Conservation (phyloP, 2,329 filamentous ascomycete species). For the Talaromyces marneffei region DNA sequence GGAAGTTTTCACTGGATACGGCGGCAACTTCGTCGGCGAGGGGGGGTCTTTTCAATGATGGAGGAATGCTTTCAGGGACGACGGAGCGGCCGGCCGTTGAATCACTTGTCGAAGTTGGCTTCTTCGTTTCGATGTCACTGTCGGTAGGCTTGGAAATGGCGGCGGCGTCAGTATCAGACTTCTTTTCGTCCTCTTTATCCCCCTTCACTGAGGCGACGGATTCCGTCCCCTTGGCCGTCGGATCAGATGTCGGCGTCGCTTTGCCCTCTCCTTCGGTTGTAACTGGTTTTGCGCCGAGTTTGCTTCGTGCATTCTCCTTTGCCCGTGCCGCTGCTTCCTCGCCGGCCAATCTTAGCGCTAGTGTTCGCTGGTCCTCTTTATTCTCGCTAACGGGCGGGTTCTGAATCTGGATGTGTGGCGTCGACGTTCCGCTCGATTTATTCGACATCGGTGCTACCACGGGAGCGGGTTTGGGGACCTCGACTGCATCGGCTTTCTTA, state of each 20-base stretch:
- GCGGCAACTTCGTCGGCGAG: conserved; percentile 33
- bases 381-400: conserved; percentile 31
- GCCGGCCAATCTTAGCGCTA: conserved; percentile 41
- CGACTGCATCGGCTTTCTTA: conserved; percentile 18
- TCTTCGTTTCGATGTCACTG: neutral
- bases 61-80: conserved; percentile 25
- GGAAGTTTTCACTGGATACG: conserved; percentile 35
- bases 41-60: conserved; percentile 24
- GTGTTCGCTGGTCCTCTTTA: conserved; percentile 33
- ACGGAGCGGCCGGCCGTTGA: conserved; percentile 22
- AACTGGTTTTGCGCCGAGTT: conserved; percentile 13
- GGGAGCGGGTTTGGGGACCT: conserved; percentile 19
- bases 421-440: neutral
- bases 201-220: neutral
- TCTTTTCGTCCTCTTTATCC: neutral
- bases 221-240: conserved; percentile 12
- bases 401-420: conserved; percentile 36
- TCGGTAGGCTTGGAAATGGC: neutral
- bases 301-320: conserved; percentile 24
- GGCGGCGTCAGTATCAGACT: neutral
- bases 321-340: conserved; percentile 36
- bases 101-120: conserved; percentile 10
- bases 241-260: conserved; percentile 11
- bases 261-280: conserved; percentile 16
- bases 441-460: neutral